phyloP scores from a whole-genome alignment of 306 rosid genomes.

The Prinsepia uniflora region DNA sequence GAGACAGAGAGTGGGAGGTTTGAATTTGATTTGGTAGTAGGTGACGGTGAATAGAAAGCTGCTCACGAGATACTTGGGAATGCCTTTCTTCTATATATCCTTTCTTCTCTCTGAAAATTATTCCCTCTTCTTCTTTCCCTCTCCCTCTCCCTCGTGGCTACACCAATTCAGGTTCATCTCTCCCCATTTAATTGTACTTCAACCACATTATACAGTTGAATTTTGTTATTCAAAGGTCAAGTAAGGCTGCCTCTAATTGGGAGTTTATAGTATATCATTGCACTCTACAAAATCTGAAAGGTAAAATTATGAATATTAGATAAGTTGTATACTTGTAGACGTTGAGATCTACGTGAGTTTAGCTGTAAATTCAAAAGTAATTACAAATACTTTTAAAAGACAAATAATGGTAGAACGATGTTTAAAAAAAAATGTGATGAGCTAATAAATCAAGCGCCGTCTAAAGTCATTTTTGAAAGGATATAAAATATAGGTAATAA shows the following conservation, averaged over 20 bases:
- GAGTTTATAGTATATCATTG: neutral
- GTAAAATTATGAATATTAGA: neutral
- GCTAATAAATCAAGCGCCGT: neutral
- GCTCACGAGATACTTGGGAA: constrained; percentile 20
- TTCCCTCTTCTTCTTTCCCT: neutral
- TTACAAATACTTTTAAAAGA: neutral
- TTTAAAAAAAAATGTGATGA: neutral
- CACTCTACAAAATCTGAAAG: neutral
- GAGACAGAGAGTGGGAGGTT: neutral
- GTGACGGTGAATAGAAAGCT: constrained; percentile 23
- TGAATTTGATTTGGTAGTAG: constrained; percentile 14
- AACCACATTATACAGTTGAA: neutral
- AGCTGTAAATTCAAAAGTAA: too few species aligned
- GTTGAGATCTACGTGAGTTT: too few species aligned
- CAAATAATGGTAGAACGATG: too few species aligned
- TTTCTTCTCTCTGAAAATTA: neutral
- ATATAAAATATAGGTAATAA: neutral
- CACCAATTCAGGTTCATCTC: neutral
- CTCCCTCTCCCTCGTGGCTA: neutral
- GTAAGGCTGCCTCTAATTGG: neutral
- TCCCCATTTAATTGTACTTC: neutral
- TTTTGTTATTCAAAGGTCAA: neutral
- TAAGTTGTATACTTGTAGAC: neutral
- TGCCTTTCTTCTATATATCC: neutral
- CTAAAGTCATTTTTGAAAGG: neutral